Percentiles rank a stretch among this genome's conserved stretches.
These are phyloP conservation scores for Jamesozyma rosinii DNA, from an alignment of 805 yeast genomes.

Conservation along the genomic window DNA sequence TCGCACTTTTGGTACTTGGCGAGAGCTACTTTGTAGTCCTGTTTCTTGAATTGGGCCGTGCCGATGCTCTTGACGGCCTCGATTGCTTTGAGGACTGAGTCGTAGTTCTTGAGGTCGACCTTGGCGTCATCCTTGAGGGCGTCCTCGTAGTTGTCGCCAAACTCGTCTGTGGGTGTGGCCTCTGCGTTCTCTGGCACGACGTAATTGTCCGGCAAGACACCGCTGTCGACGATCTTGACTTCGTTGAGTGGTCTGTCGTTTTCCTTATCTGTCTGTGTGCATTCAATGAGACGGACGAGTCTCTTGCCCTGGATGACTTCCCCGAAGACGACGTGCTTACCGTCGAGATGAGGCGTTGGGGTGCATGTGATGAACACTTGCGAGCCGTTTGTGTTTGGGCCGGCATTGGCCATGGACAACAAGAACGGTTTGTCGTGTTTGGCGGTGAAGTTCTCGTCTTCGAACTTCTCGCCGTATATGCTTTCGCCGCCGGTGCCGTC, in stretches of 20 bases:
- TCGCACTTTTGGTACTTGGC: slow-evolving; percentile 67
- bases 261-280: slow-evolving; percentile 47
- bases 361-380: slow-evolving; percentile 92
- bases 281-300: slow-evolving; percentile 69
- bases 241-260: slow-evolving; percentile 64
- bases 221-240: slow-evolving; percentile 70
- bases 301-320: slow-evolving; percentile 76
- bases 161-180: slow-evolving; percentile 54
- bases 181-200: slow-evolving; percentile 37
- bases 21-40: slow-evolving; percentile 47
- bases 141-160: slow-evolving; percentile 78
- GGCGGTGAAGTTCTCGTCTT: slow-evolving; percentile 76
- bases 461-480: slow-evolving; percentile 76
- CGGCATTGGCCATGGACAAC: slow-evolving; percentile 94
- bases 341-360: slow-evolving; percentile 88
- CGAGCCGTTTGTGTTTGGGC: slow-evolving; percentile 91
- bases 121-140: slow-evolving; percentile 63
- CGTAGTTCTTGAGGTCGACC: slow-evolving; percentile 51
- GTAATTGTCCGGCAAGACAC: slow-evolving; percentile 58
- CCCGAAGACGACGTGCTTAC: slow-evolving; percentile 95
- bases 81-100: slow-evolving; percentile 58
- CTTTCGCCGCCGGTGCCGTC: slow-evolving; percentile 77
- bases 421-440: slow-evolving; percentile 79
- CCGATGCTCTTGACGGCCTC: slow-evolving; percentile 66
- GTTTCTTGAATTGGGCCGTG: slow-evolving; percentile 60